Percentiles rank a stretch among this genome's conserved stretches.
These are phyloP conservation scores for Cladosporium colombiae DNA, from an alignment of 2,329 filamentous ascomycete genomes.

Conservation along the genomic window DNA sequence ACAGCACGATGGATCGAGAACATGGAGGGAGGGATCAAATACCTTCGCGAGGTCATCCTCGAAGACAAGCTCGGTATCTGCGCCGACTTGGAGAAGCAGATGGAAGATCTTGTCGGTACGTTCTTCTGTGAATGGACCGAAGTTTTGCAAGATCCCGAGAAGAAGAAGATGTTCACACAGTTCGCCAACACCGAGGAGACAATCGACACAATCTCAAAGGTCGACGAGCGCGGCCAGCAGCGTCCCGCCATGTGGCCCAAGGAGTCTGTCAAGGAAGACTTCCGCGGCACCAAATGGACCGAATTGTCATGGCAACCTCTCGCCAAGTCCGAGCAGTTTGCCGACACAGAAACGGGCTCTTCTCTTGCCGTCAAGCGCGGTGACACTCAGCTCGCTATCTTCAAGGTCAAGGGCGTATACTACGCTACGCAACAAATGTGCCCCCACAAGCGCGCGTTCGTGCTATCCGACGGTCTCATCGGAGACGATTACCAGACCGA, in stretches of 20 bases:
- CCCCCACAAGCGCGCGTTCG: slow-evolving; percentile 86
- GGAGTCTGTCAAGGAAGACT: slow-evolving; percentile 68
- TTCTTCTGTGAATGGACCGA: slow-evolving; percentile 95
- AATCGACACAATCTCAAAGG: slow-evolving; percentile 65
- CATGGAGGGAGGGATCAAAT: slow-evolving; percentile 79
- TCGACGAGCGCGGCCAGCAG: slow-evolving; percentile 70
- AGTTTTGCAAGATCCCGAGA: slow-evolving; percentile 68
- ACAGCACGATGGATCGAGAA: slow-evolving; percentile 86
- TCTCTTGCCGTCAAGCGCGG: slow-evolving; percentile 79
- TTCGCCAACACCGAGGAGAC: slow-evolving; percentile 81
- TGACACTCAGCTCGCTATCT: slow-evolving; percentile 85
- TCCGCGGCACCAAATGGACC: slow-evolving; percentile 69
- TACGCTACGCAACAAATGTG: slow-evolving; percentile 94
- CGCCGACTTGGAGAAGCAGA: slow-evolving; percentile 80
- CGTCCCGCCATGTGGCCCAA: slow-evolving; percentile 78
- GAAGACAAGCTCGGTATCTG: slow-evolving; percentile 85
- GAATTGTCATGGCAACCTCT: slow-evolving; percentile 76
- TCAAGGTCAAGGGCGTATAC: slow-evolving; percentile 77
- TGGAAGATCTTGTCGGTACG: slow-evolving; percentile 78
- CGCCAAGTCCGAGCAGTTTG: slow-evolving; percentile 69
- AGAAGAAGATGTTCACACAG: slow-evolving; percentile 71
- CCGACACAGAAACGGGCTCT: slow-evolving; percentile 68
- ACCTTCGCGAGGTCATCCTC: slow-evolving; percentile 78
- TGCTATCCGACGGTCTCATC: slow-evolving; percentile 82
- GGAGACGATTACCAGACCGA: slow-evolving; percentile 63